These are phyloP conservation scores for Cucurbita pepo DNA, from an alignment of 306 rosid genomes.

Conservation along the genomic window DNA sequence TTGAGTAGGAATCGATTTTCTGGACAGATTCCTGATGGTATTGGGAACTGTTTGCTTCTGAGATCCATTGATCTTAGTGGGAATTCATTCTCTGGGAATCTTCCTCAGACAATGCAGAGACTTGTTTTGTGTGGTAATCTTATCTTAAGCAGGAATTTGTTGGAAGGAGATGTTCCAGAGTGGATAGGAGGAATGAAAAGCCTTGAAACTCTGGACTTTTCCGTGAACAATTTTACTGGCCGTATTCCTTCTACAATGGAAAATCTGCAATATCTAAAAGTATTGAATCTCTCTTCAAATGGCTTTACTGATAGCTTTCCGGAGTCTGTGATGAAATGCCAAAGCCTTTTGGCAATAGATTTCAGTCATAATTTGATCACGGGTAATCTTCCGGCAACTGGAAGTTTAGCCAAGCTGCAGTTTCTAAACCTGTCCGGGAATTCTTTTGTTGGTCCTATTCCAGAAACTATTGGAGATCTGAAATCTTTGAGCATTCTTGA, in stretches of 20 bases:
- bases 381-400: constrained; percentile 22
- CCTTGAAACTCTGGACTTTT: constrained; percentile 45
- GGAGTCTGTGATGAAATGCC: constrained; percentile 42
- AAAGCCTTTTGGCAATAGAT: constrained; percentile 53
- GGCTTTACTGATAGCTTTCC: constrained; percentile 57
- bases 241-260: constrained; percentile 37
- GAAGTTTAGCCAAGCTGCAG: constrained; percentile 43
- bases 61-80: constrained; percentile 42
- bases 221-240: constrained; percentile 46
- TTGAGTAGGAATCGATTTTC: constrained; percentile 50
- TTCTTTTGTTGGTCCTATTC: constrained; percentile 50
- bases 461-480: constrained; percentile 41
- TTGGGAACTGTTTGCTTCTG: constrained; percentile 57
- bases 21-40: constrained; percentile 47
- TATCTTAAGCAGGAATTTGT: constrained; percentile 33
- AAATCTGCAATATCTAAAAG: constrained; percentile 27
- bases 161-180: constrained; percentile 31
- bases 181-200: constrained; percentile 58
- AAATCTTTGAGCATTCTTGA: constrained; percentile 43
- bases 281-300: constrained; percentile 48
- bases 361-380: constrained; percentile 33
- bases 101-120: constrained; percentile 37
- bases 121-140: constrained; percentile 27
- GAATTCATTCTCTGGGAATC: constrained; percentile 37
- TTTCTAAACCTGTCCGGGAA: constrained; percentile 50